Base-by-base conservation (phyloP, 1,284 basidiomycete genomes). In the Ustilago hordei region DNA sequence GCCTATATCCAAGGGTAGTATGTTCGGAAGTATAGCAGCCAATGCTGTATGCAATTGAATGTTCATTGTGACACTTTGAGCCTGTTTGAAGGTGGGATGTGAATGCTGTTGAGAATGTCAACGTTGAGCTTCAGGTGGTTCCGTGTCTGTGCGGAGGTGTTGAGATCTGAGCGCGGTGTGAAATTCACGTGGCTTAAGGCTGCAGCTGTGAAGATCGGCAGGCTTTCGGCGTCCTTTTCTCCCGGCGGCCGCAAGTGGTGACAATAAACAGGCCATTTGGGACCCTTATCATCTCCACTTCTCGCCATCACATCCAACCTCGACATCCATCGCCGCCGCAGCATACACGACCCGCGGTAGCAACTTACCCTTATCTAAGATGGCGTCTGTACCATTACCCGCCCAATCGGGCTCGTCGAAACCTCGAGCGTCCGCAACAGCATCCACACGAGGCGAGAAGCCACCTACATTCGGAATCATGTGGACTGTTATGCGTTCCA, bases 401-500 rank as follows among this genome's bases (percentile, higher is more conserved):
- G 19, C 13, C 8, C 11, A 55, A 2, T 6, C 47, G 12, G 9
- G 32, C 32, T 17, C 15, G 31, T 32, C 48, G 8, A 38, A 23
- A 13, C n/a, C 45, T 36, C 57, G 57, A 23, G 70, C 65, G 6
- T 67, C 70, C 0, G 61, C 70, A 5, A 54, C 39, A 17, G 15
- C 62, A 4, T 11, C 48, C 3, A n/a, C 56, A 11, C 7, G 13
- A 9, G 11, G n/a, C 13, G n/a, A 23, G 23, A 56, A 60, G n/a
- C 56, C 54, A 1, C 70, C 80, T 0, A 36, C 54, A 8, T 81
- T 81, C 56, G 80, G 81, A 8, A 41, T 71, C n/a, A 75, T 74
- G 78, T 81, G 79, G 75, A 62, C 62, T 19, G 58, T 83, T 36
- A 79, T 83, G 81, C 75, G 81, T 28, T 68, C 61, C 19, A 77